Evolutionary conservation across 345 rosid genomes (phyloP).

Genomic region (thale cress (Arabidopsis thaliana)): TAIR10.1 NC_003076.8:20861501-20862000

Average conservation of each 20-base stretch:
- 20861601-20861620: neutral
- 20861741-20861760: neutral
- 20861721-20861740: neutral
- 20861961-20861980: neutral
- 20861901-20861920: constrained; percentile 28
- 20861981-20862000: neutral
- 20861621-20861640: neutral
- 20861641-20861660: neutral
- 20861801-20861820: neutral
- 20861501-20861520: constrained; percentile 25
- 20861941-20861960: constrained; percentile 5
- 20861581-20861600: constrained; percentile 16
- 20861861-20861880: neutral
- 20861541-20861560: constrained; percentile 42
- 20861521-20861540: constrained; percentile 32
- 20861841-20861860: neutral
- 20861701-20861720: neutral
- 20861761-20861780: neutral
- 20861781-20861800: neutral
- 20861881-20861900: constrained; percentile 14
- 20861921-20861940: neutral
- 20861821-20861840: neutral
- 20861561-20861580: constrained; percentile 30
- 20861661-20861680: constrained; percentile 25
- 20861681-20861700: constrained; percentile 14